Percentiles rank a stretch among this genome's conserved stretches.
Evolutionary conservation across 345 rosid species (phyloP).

Genomic region (Carallia brachiata): DNA sequence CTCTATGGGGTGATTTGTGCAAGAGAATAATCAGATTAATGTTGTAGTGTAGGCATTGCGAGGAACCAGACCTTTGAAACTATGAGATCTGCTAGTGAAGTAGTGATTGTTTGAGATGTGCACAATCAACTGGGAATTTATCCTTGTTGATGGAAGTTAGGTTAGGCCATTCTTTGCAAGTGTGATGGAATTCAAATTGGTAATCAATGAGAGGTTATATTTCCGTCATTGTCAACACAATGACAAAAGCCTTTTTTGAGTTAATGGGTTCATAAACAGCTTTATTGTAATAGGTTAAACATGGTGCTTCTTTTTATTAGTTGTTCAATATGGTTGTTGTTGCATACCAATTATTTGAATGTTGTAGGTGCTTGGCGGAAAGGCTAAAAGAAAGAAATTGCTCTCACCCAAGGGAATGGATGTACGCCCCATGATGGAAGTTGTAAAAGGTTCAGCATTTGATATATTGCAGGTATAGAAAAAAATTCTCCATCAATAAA

Average conservation of each 20-base stretch:
- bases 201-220: neutral
- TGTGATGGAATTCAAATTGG: neutral
- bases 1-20: neutral
- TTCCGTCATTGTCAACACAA: neutral
- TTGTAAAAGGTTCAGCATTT: conserved; percentile 88
- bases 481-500: neutral
- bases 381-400: conserved; percentile 83
- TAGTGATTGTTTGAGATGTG: neutral
- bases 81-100: neutral
- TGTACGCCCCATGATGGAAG: conserved; percentile 99
- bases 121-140: neutral
- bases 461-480: conserved; percentile 84
- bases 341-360: conserved; percentile 42
- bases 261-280: neutral
- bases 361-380: conserved; percentile 81
- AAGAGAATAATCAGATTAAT: neutral
- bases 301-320: no score
- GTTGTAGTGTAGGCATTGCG: neutral
- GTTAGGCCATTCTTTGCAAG: neutral
- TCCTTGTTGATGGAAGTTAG: neutral
- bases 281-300: no score
- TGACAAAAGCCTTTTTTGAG: no score
- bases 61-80: neutral
- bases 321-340: no score
- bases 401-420: conserved; percentile 81